phyloP scores from a whole-genome alignment of 1,284 basidiomycete genomes.

The Xerocomus nothofagi region DNA sequence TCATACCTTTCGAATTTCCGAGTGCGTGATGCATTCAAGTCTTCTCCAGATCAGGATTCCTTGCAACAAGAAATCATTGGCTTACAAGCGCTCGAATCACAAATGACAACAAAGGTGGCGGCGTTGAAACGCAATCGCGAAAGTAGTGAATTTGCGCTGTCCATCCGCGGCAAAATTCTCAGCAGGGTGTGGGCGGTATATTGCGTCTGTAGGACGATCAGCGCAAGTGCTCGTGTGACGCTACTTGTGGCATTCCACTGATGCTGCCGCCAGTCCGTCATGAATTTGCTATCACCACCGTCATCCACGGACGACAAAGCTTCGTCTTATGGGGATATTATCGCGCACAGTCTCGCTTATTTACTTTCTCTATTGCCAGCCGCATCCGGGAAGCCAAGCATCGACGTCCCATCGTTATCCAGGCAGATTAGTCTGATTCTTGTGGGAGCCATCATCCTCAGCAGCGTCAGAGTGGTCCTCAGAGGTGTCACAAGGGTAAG shows the following conservation, averaged over 20 bases:
- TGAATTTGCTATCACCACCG: conserved; percentile 55
- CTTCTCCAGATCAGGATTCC: conserved; percentile 24
- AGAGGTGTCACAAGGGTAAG: conserved; percentile 62
- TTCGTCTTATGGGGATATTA: conserved; percentile 55
- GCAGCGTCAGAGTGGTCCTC: conserved; percentile 66
- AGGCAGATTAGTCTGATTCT: conserved; percentile 68
- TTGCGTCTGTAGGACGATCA: conserved; percentile 63
- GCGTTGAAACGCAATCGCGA: conserved; percentile 50
- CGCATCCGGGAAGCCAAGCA: conserved; percentile 15
- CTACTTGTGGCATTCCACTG: conserved; percentile 11
- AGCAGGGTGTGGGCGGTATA: conserved; percentile 63
- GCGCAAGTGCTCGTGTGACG: conserved; percentile 45
- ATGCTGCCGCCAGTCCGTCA: conserved; percentile 46
- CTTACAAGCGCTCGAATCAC: conserved; percentile 62
- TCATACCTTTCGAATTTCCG: not conserved
- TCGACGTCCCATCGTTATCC: conserved; percentile 49
- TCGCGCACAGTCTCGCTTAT: conserved; percentile 56
- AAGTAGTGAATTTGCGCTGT: conserved; percentile 50
- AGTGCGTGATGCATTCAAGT: not conserved
- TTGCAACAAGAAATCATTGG: conserved; percentile 59
- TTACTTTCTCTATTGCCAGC: conserved; percentile 48
- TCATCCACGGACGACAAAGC: conserved; percentile 38
- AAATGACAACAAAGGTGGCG: conserved; percentile 63
- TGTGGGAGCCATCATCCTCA: conserved; percentile 71
- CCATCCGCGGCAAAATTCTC: conserved; percentile 54